These are phyloP conservation scores for Schoenoplectus tabernaemontani DNA, from an alignment of 202 grass and related monocot species.

Conservation along the genomic window DNA sequence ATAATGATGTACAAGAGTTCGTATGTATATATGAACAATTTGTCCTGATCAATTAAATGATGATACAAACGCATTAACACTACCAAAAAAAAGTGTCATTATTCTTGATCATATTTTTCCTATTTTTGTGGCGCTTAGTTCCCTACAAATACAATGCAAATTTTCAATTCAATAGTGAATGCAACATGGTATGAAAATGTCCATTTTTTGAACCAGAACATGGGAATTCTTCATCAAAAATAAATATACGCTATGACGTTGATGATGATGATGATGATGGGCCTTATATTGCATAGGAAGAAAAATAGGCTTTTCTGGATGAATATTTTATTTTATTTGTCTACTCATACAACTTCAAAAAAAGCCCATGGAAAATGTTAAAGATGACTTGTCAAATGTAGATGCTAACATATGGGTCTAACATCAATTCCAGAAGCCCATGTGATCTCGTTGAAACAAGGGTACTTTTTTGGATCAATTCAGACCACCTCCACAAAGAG, in stretches of 20 bases:
- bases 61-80: background rate
- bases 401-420: background rate
- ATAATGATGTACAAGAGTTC: background rate
- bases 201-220: background rate
- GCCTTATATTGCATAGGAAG: background rate
- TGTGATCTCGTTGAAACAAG: background rate
- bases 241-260: background rate
- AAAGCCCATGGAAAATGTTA: background rate
- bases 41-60: background rate
- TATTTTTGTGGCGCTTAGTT: background rate
- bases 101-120: background rate
- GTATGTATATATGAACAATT: too few species aligned
- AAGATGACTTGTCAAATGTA: too few species aligned
- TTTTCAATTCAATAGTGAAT: too few species aligned
- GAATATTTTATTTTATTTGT: background rate
- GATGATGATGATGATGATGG: background rate
- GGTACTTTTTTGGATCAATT: background rate
- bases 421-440: background rate
- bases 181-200: background rate
- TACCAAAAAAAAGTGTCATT: background rate
- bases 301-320: background rate
- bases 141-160: background rate
- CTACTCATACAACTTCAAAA: background rate
- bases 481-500: background rate
- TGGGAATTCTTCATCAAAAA: background rate